Percentiles rank a stretch among this genome's conserved stretches.
These are phyloP conservation scores for Solanum clarkiae DNA, from an alignment of 257 asterid genomes.

Conservation along the genomic window DNA sequence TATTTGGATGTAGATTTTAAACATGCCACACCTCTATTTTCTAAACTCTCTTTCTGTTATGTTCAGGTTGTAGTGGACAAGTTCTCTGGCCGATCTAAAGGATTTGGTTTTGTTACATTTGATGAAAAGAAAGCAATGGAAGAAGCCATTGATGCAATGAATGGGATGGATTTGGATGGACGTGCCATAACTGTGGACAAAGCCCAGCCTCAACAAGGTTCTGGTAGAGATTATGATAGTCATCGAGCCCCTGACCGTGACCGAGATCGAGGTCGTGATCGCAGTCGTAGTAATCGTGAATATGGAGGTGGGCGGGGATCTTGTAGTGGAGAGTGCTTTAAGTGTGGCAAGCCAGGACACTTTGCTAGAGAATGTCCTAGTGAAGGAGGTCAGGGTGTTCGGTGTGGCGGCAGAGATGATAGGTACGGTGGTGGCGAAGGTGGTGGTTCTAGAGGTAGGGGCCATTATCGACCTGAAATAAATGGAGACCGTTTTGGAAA, in stretches of 20 bases:
- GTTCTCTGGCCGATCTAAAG: conserved; percentile 74
- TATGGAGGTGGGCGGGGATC: conserved; percentile 57
- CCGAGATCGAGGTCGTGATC: conserved; percentile 34
- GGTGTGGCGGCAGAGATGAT: conserved; percentile 47
- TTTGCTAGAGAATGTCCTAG: conserved; percentile 92
- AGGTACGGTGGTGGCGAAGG: conserved; percentile 51
- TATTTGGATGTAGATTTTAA: not conserved
- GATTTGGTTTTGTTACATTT: conserved; percentile 85
- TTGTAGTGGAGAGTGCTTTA: conserved; percentile 80
- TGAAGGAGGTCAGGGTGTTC: conserved; percentile 48
- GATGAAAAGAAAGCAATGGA: conserved; percentile 78
- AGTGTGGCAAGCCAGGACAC: conserved; percentile 93
- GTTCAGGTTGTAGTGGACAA: conserved; percentile 65
- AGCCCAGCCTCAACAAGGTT: conserved; percentile 68
- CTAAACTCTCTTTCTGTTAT: not conserved
- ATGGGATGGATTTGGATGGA: conserved; percentile 81
- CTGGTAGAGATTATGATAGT: conserved; percentile 42
- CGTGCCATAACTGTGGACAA: conserved; percentile 72
- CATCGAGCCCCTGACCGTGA: conserved; percentile 48
- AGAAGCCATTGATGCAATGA: conserved; percentile 86
- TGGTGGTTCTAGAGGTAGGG: conserved; percentile 32
- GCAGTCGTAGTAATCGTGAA: conserved; percentile 38
- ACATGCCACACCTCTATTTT: not conserved
- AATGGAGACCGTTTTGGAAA: conserved; percentile 64
- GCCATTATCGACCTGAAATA: conserved; percentile 70